Evolutionary conservation across 345 rosid species (phyloP), one percentile per base, ranked within the genome.

Genomic region (Brassica carinata): DNA sequence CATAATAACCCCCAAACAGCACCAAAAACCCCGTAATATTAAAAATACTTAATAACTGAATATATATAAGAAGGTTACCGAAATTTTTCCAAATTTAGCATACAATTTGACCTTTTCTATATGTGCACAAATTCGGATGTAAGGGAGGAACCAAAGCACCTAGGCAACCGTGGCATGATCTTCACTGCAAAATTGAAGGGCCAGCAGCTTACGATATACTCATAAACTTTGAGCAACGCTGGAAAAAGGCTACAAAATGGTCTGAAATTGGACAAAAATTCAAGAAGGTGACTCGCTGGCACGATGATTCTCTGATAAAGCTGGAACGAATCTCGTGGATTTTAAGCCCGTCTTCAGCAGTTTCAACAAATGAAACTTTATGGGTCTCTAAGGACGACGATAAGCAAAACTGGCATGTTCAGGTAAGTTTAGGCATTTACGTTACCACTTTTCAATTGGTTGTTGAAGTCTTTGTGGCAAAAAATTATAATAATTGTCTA

Each of bases 131-230:
- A 11, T 59, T 59, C 3, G 43, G 1, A 61, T 72, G 71, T 9
- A 80, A 94, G 98, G 81, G 84, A 53, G 94, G 86, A 81, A 88
- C 77, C 19, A 88, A 79, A 82, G 96, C 80, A 64, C 98, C 98
- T 17, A 92, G 97, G 80, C 78, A 94, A 82, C 98, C 97, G 3
- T 90, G 98, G 97, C 96, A 92, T 83, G 98, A 94, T 75, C 84
- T 87, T 79, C 98, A 94, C 72, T 94, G 97, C 86, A 90, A 85
- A 81, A 81, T 94, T 51, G 97, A 94, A 83, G 98, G 98, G 7
- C 97, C 98, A n/a, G 96, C 98, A 71, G 97, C 98, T 38, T 94
- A 91, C 73, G 98, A 94, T 48, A 85, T 94, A 65, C 97, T 91
- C 26, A 85, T 81, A 55, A 94, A 94, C 81, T 94, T 94, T 70